A percentile compares a stretch with the other conserved stretches of the same genome.
Conservation (phyloP, 441 rosid genomes). For the Theobroma grandiflorum region DNA sequence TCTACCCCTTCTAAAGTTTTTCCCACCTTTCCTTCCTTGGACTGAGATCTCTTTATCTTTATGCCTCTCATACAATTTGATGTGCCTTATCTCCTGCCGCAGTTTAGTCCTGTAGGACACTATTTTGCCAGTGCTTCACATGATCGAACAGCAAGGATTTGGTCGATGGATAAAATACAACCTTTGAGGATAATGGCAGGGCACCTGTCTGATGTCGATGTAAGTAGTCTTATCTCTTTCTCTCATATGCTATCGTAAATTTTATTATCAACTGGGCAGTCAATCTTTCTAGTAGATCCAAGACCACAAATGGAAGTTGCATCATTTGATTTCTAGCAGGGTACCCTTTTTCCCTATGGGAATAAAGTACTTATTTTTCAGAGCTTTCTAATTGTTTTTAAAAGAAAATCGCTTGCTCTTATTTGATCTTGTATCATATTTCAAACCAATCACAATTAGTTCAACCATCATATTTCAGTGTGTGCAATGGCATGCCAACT, state of each 20-base stretch:
- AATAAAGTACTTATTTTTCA: not conserved
- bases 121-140: conserved; percentile 97
- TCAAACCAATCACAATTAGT: conserved; percentile 13
- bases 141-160: conserved; percentile 94
- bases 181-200: conserved; percentile 98
- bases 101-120: conserved; percentile 98
- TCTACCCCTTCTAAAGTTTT: not conserved
- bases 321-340: not conserved
- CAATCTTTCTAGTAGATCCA: not conserved
- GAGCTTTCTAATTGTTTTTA: not conserved
- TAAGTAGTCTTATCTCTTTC: conserved; percentile 47
- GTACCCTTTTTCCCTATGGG: not conserved
- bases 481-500: conserved; percentile 97
- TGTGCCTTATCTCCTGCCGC: conserved; percentile 43
- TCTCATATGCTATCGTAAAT: conserved; percentile 14
- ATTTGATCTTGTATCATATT: conserved; percentile 6
- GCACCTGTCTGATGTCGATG: conserved; percentile 98
- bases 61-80: not conserved
- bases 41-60: not conserved
- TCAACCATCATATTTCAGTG: conserved; percentile 62
- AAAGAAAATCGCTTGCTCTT: not conserved
- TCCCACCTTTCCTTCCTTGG: conserved; percentile 3
- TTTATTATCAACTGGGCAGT: not conserved
- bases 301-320: not conserved
- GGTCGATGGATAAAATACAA: conserved; percentile 96